Percentiles rank a stretch among this genome's conserved stretches.
phyloP scores from a whole-genome alignment of 306 rosid species.

The Rosa persica region DNA sequence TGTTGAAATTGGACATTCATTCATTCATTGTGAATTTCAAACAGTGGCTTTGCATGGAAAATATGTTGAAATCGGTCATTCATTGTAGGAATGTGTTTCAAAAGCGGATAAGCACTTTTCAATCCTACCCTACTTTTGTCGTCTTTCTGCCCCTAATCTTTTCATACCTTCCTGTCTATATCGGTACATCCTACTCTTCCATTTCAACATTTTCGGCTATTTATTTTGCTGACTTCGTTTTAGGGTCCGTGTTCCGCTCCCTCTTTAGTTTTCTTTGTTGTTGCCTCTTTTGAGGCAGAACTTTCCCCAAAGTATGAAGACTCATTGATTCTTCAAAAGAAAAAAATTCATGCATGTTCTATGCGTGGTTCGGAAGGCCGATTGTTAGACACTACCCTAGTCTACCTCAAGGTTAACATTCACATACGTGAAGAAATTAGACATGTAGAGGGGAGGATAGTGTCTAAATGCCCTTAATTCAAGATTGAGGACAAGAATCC shows the following conservation, averaged over 20 bases:
- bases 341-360: neutral
- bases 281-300: neutral
- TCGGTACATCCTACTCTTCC: neutral
- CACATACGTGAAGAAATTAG: neutral
- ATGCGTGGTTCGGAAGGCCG: neutral
- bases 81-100: neutral
- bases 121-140: neutral
- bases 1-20: too few relatives aligned
- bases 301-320: neutral
- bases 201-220: conserved; percentile 17
- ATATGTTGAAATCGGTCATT: neutral
- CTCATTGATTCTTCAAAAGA: neutral
- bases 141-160: neutral
- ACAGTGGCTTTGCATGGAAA: neutral
- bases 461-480: conserved; percentile 5
- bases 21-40: too few relatives aligned
- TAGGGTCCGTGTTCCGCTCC: neutral
- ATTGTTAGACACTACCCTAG: neutral
- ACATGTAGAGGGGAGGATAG: neutral
- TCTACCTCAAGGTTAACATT: neutral
- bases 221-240: neutral
- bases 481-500: neutral
- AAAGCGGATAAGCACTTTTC: neutral
- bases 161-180: neutral
- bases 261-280: neutral